phyloP scores from a whole-genome alignment of 441 rosid species.

The Populus hybrid region DNA sequence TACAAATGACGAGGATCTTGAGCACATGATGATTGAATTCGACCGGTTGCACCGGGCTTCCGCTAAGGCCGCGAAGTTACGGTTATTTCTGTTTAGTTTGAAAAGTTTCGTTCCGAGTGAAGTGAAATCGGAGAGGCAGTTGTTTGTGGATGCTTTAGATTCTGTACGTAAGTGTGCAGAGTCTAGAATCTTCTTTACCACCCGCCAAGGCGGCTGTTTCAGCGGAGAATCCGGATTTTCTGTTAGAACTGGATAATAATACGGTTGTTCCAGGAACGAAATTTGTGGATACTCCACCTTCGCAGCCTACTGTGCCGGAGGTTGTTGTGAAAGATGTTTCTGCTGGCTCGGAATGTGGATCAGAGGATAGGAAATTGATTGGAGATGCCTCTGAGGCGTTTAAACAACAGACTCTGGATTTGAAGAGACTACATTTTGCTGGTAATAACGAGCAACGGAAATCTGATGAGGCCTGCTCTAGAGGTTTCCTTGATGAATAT shows the following conservation, averaged over 20 bases:
- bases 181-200: slow-evolving; percentile 32
- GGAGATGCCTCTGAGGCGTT: slow-evolving; percentile 21
- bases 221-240: slow-evolving; percentile 37
- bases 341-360: slow-evolving; percentile 43
- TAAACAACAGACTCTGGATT: slow-evolving; percentile 42
- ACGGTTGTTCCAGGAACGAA: slow-evolving; percentile 17
- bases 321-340: slow-evolving; percentile 29
- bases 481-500: slow-evolving; percentile 26
- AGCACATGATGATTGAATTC: slow-evolving; percentile 61
- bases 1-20: slow-evolving; percentile 60
- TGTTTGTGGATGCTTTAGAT: slow-evolving; percentile 61
- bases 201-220: slow-evolving; percentile 23
- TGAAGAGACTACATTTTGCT: slow-evolving; percentile 34
- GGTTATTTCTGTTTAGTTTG: slow-evolving; percentile 48
- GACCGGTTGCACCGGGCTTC: slow-evolving; percentile 44
- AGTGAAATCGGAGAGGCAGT: slow-evolving; percentile 47
- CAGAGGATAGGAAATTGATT: slow-evolving; percentile 35
- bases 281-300: slow-evolving; percentile 19
- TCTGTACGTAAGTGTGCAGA: slow-evolving; percentile 39
- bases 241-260: slow-evolving; percentile 50
- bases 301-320: slow-evolving; percentile 21
- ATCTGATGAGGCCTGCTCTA: slow-evolving; percentile 27
- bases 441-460: slow-evolving; percentile 30
- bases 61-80: slow-evolving; percentile 45
- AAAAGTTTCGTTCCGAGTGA: slow-evolving; percentile 24